phyloP scores from a whole-genome alignment of 1,284 basidiomycete genomes.

The Anthracocystis walkeri region DNA sequence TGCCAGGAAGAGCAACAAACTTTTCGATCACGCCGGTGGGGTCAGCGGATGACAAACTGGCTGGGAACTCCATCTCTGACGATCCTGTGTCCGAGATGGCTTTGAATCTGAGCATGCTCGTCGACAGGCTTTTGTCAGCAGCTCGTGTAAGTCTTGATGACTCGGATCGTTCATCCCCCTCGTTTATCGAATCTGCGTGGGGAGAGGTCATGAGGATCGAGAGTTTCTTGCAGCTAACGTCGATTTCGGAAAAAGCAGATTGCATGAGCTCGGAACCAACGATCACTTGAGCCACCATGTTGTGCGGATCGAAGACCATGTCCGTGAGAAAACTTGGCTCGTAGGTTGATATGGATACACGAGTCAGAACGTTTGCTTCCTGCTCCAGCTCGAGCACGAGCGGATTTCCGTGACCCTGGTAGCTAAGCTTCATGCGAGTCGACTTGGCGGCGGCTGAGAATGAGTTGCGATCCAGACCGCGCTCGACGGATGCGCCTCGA shows the following conservation, averaged over 20 bases:
- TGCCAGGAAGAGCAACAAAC: constrained; percentile 39
- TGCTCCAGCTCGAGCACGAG: constrained; percentile 80
- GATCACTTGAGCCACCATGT: constrained; percentile 53
- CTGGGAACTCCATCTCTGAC: constrained; percentile 56
- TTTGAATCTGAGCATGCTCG: constrained; percentile 44
- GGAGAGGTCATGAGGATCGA: constrained; percentile 39
- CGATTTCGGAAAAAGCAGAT: constrained; percentile 49
- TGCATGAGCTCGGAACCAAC: constrained; percentile 49
- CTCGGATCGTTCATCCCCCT: background rate
- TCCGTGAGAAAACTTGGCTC: constrained; percentile 85
- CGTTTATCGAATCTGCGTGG: background rate
- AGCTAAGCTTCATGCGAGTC: constrained; percentile 87
- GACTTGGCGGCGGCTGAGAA: constrained; percentile 21
- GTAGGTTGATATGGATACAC: constrained; percentile 86
- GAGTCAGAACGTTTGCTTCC: constrained; percentile 89
- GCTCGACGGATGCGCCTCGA: constrained; percentile 23
- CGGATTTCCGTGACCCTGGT: constrained; percentile 82
- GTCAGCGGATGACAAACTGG: constrained; percentile 41
- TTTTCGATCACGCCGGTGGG: constrained; percentile 53
- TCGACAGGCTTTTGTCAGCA: background rate
- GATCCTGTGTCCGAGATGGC: constrained; percentile 43
- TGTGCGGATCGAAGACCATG: constrained; percentile 76
- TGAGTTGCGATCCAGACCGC: constrained; percentile 21
- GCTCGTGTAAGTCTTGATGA: constrained; percentile 4
- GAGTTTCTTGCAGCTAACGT: constrained; percentile 46